Evolutionary conservation across 1,284 basidiomycete species (phyloP).

Genomic region (Cerioporus squamosus): DNA sequence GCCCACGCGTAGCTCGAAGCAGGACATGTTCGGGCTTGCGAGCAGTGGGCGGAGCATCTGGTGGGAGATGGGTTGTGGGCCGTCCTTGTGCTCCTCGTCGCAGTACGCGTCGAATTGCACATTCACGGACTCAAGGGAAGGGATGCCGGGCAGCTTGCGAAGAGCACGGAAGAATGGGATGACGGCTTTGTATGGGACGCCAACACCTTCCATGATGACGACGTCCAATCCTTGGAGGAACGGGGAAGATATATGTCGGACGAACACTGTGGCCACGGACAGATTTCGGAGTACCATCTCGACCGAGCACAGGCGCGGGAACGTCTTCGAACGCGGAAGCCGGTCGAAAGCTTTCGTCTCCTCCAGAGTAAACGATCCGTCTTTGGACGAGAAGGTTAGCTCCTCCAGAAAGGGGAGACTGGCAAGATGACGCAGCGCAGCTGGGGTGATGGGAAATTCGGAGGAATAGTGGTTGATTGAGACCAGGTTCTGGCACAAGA

Average conservation of each 20-base stretch:
- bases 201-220: background rate
- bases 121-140: background rate
- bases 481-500: too few relatives aligned
- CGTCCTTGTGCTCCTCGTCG: background rate
- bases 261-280: background rate
- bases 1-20: slow-evolving; percentile 1
- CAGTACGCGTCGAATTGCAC: background rate
- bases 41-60: background rate
- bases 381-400: background rate
- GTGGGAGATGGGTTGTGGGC: background rate
- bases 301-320: slow-evolving; percentile 1
- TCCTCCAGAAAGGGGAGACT: background rate
- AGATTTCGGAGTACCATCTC: background rate
- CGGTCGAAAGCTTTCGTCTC: background rate
- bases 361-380: background rate
- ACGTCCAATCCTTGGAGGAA: background rate
- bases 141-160: too few relatives aligned
- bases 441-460: background rate
- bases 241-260: background rate
- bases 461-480: too few relatives aligned
- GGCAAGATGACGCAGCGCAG: slow-evolving; percentile 1
- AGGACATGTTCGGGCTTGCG: background rate
- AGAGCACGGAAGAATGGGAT: too few relatives aligned
- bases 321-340: background rate
- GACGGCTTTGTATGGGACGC: too few relatives aligned